Base-by-base conservation (phyloP, 169 alveolate species). In the Perkinsus olseni region DNA sequence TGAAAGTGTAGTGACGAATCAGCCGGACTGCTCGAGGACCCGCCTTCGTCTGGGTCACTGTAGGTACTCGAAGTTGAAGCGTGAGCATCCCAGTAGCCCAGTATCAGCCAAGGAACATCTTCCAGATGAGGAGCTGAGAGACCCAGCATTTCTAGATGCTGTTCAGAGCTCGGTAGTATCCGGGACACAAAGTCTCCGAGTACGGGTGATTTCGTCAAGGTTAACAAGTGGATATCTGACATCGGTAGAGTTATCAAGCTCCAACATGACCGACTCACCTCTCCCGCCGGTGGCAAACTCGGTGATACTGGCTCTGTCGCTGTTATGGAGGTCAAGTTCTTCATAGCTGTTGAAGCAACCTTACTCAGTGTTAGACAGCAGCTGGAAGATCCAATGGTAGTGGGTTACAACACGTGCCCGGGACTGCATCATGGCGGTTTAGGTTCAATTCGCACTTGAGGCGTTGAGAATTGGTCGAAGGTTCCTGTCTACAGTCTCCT, bases 401-500 rank as follows among this genome's bases (percentile, higher is more conserved):
- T 4, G 8, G 1, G 13, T 62, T 62, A 28, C 17, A 13, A 28
- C 10, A 62, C 34, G 10, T 24, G 17, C 34, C 82, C 1, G 31
- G 31, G 8, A 13, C 82, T 3, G 50, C 11, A 40, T 40, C 50
- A 40, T 40, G 50, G 99, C 34, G 31, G 82, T 24, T 28, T 24
- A 99, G 95, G 99, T 98, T 24, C 96, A 97, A 92, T 96, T 98
- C 92, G 97, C 99, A 50, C 94, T 98, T 92, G 96, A 96, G 24
- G 96, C 98, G n/a, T 94, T 98, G 93, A 96, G 98, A 91, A 96
- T 97, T 91, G 98, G 99, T 8, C 96, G 97, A 74, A 96, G 97
- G 91, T 97, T 97, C 93, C 96, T 98, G 93, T 97, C 98, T 34
- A 98, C 99, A 20, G 97, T 98, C 94, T 95, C 98, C 38, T 98